Percentiles rank a stretch among this genome's conserved stretches.
Evolutionary conservation across 441 rosid species (phyloP).

Genomic region (Melastoma candidum): DNA sequence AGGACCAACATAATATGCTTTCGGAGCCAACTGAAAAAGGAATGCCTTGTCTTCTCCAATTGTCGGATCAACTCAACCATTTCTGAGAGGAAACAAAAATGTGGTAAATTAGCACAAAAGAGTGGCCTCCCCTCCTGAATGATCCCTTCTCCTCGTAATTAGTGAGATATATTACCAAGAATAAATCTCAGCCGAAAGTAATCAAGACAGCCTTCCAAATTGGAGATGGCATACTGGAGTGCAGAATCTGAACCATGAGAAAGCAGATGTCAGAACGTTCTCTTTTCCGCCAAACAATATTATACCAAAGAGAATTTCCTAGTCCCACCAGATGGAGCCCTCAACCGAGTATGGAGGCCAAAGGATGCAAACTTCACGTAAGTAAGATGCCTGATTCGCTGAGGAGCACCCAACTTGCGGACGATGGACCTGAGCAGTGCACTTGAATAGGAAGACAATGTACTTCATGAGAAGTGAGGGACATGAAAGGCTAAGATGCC

Average conservation of each 20-base stretch:
- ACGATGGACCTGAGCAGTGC: slow-evolving; percentile 61
- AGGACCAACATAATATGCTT: too few species aligned
- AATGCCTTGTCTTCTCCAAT: too few species aligned
- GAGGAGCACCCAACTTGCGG: slow-evolving; percentile 54
- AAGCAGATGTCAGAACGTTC: neutral
- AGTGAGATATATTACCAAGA: slow-evolving; percentile 32
- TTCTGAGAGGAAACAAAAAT: too few species aligned
- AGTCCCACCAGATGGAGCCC: slow-evolving; percentile 35
- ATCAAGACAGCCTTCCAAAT: slow-evolving; percentile 24
- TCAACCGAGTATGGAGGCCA: slow-evolving; percentile 42
- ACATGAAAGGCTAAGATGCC: slow-evolving; percentile 1
- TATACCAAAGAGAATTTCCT: neutral
- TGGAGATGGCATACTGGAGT: slow-evolving; percentile 20
- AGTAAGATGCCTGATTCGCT: slow-evolving; percentile 46
- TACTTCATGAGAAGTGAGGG: too few species aligned
- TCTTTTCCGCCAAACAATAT: neutral
- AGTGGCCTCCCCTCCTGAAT: too few species aligned
- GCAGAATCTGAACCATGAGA: slow-evolving; percentile 28
- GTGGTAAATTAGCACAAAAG: too few species aligned
- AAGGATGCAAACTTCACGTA: slow-evolving; percentile 54
- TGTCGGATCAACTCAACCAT: too few species aligned
- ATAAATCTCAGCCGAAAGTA: slow-evolving; percentile 43
- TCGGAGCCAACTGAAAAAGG: too few species aligned
- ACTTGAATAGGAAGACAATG: slow-evolving; percentile 24
- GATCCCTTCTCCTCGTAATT: too few species aligned